A percentile compares a stretch with the other conserved stretches of the same genome.
phyloP scores from a whole-genome alignment of 352 stramenopile genomes.

The Pythium vanterpoolii region DNA sequence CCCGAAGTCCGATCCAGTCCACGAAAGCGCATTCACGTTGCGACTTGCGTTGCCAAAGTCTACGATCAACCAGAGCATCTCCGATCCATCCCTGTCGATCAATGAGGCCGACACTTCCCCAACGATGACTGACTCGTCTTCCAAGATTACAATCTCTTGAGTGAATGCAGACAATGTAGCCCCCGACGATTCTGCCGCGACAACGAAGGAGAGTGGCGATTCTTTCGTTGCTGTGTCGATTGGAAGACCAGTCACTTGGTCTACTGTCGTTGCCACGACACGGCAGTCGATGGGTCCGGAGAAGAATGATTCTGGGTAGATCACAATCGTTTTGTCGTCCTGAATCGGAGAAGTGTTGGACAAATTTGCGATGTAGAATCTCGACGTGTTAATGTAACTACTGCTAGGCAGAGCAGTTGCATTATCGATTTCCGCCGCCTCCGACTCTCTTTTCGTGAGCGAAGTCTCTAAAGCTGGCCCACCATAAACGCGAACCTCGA shows the following conservation, averaged over 20 bases:
- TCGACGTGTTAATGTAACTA: no score
- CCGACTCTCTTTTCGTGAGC: not conserved
- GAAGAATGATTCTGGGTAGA: constrained; percentile 27
- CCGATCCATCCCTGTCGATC: constrained; percentile 21
- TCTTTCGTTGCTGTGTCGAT: not conserved
- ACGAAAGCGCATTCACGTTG: constrained; percentile 21
- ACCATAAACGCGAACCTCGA: not conserved
- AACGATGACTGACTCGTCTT: constrained; percentile 12
- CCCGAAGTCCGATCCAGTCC: not conserved
- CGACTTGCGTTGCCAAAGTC: constrained; percentile 8
- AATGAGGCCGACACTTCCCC: constrained; percentile 4
- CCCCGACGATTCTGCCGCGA: constrained; percentile 7
- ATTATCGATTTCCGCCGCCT: not conserved
- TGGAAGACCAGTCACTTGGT: constrained; percentile 10
- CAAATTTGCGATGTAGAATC: constrained; percentile 5
- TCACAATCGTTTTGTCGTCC: constrained; percentile 12
- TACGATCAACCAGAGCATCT: constrained; percentile 16
- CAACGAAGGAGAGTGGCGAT: not conserved
- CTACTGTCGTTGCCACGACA: constrained; percentile 17
- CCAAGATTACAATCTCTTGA: not conserved
- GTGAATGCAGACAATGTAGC: not conserved
- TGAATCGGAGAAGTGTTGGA: not conserved
- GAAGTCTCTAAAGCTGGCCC: not conserved
- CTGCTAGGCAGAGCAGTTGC: not conserved
- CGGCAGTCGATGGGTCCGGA: constrained; percentile 30